Evolutionary conservation across 176 grass and related monocot genomes (phyloP), one percentile per base, ranked within the genome.

Genomic region (Carex myosuroides): DNA sequence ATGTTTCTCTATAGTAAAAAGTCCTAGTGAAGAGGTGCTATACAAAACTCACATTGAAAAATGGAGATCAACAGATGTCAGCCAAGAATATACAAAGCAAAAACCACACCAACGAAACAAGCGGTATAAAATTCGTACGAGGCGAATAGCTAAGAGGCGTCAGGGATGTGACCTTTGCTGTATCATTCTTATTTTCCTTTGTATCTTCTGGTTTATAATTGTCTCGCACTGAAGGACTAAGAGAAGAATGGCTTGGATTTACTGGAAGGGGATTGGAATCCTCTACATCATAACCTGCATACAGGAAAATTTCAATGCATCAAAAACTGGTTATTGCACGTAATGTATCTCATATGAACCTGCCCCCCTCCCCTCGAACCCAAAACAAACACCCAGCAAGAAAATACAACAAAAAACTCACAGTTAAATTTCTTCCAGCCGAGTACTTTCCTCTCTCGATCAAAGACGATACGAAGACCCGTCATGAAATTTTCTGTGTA

Each of bases 401-500:
- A 39, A 8, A 84, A 13, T 17, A 6, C 3, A 26, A 82, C 35
- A 79, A 61, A 53, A 70, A 79, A 83, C 91, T 88, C 86, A 94
- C 92, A 97, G 46, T 97, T 90, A 53, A 94, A 92, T 64, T 85
- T 90, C 66, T 92, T 94, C 92, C 94, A 97, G 44, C 94, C 94
- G 54, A 94, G 85, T 75, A 85, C 82, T 56, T 90, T 88, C 71
- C 88, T 97, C 22, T 97, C 90, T 79, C 90, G 83, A 75, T 97
- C 92, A 10, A 97, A 97, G 20, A 94, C 85, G 10, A 97, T 42
- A 2, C 85, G 88, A 35, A 97, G 87, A 84, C 92, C 90, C 0
- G 94, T 90, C 94, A 97, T 94, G 88, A 94, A 94, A 75, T 97
- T 94, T 85, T 97, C 94, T 97, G 89, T 53, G 68, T 16, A 41